Base-by-base conservation (phyloP, 345 rosid species). In the Rhodomyrtus tomentosa region DNA sequence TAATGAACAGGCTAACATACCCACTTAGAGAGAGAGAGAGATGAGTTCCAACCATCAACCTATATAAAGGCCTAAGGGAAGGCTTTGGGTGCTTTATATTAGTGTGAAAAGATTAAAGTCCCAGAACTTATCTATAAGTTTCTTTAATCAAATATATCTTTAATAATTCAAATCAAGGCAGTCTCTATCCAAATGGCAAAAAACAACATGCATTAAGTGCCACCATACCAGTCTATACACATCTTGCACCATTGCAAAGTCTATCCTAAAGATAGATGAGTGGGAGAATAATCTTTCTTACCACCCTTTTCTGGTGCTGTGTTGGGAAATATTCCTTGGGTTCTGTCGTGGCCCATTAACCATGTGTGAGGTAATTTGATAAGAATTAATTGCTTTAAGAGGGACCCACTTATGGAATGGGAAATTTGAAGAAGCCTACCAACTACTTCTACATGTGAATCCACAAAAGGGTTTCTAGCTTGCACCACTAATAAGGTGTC, bases 391-490 rank as follows among this genome's bases (percentile, higher is more conserved):
- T 68, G 76, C 42, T 36, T 68, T 68, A 13, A 8, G 45, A 20
- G 89, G 25, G 86, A 24, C 92, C 89, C 82, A 84, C 87, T 12
- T 18, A 68, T 36, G 18, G 32, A 50, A 53, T 81, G 51, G 45
- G 83, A 50, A 79, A 54, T 86, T 84, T 29, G 62, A 76, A 24
- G 42, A 81, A 81, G 45, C 38, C 45, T 20, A 68, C 45, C 21
- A 68, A 68, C 79, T 36, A 18, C 79, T 68, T 62, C 45, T 55
- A 10, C 16, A 85, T 85, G 88, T 85, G 90, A 89, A 87, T 84
- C 86, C 90, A 80, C 80, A 32, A 18, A 68, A 68, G 25, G 6
- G 24, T 50, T 49, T 56, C 13, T 56, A 88, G 89, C 87, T 68
- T n/a, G 45, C 45, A 68, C 83, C 81, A 21, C 85, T 29, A 59